Percentiles rank a stretch among this genome's conserved stretches.
phyloP scores from a whole-genome alignment of 352 stramenopile genomes.

The Pythium aristosporum region DNA sequence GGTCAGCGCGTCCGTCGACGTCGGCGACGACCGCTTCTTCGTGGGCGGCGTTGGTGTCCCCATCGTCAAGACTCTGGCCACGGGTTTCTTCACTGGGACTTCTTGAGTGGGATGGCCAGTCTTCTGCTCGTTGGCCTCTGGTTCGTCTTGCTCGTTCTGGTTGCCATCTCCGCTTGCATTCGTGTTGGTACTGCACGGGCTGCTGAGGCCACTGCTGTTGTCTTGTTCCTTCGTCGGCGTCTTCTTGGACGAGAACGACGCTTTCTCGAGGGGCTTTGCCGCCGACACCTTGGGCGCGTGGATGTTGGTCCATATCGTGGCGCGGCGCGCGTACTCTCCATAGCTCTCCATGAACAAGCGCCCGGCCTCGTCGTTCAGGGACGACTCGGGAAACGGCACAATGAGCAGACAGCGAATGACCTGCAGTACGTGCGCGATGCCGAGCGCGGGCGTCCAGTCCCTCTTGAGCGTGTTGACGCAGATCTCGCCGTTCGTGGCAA shows the following conservation, averaged over 20 bases:
- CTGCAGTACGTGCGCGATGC: slow-evolving; percentile 95
- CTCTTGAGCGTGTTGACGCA: slow-evolving; percentile 99
- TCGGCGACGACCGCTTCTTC: slow-evolving; percentile 50
- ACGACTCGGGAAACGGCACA: slow-evolving; percentile 98
- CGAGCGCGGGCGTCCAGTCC: slow-evolving; percentile 95
- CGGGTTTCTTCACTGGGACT: background rate
- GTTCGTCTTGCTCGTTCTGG: slow-evolving; percentile 8
- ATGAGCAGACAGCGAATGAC: slow-evolving; percentile 99
- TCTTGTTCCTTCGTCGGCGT: background rate
- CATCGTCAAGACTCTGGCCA: slow-evolving; percentile 7
- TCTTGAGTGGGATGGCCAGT: background rate
- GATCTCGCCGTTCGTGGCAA: slow-evolving; percentile 96
- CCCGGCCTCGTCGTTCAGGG: slow-evolving; percentile 98
- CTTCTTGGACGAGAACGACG: slow-evolving; percentile 22
- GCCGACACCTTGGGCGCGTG: slow-evolving; percentile 71
- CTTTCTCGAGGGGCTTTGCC: slow-evolving; percentile 23
- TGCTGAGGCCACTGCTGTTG: background rate
- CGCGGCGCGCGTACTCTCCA: slow-evolving; percentile 93
- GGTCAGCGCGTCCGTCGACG: slow-evolving; percentile 33
- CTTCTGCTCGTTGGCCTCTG: slow-evolving; percentile 7
- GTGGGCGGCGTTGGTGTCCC: slow-evolving; percentile 13
- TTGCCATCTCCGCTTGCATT: background rate
- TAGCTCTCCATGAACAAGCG: slow-evolving; percentile 99
- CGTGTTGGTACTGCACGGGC: no score
- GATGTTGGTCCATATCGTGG: slow-evolving; percentile 89